Evolutionary conservation across 2,329 filamentous ascomycete species (phyloP).

Genomic region (Aspergillus pseudonomiae): DNA sequence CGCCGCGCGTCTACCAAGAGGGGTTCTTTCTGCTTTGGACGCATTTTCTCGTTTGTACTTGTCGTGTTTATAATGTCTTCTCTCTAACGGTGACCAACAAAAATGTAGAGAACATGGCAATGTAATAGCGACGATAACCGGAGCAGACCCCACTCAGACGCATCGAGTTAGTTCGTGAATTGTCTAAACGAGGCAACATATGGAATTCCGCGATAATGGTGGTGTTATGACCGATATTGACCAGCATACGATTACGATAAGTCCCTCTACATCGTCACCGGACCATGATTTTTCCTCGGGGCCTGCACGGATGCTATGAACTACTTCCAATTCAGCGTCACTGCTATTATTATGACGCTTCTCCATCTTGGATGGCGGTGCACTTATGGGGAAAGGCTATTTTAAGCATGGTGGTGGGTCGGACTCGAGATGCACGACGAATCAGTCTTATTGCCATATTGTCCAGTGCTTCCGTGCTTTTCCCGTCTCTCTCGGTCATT

Average conservation of each 20-base stretch:
- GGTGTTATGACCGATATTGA: background rate
- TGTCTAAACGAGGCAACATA: background rate
- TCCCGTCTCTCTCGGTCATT: background rate
- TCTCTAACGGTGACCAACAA: background rate
- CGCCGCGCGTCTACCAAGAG: constrained; percentile 22
- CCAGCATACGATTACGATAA: background rate
- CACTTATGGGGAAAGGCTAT: constrained; percentile 11
- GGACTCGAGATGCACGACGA: background rate
- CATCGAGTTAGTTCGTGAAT: background rate
- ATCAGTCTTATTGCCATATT: background rate
- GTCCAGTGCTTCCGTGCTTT: background rate
- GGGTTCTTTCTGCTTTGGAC: background rate
- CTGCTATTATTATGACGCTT: background rate
- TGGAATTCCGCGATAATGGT: background rate
- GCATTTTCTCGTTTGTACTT: background rate
- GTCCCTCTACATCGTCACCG: too few species aligned
- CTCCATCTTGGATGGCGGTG: constrained; percentile 14
- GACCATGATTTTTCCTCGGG: background rate
- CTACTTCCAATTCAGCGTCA: background rate
- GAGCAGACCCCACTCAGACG: background rate
- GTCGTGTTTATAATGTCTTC: background rate
- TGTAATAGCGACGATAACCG: background rate
- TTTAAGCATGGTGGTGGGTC: constrained; percentile 14
- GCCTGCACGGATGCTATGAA: background rate
- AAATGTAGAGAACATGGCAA: background rate